Base-by-base conservation (phyloP, 208 protist genomes). In the Acanthamoeba sp. region DNA sequence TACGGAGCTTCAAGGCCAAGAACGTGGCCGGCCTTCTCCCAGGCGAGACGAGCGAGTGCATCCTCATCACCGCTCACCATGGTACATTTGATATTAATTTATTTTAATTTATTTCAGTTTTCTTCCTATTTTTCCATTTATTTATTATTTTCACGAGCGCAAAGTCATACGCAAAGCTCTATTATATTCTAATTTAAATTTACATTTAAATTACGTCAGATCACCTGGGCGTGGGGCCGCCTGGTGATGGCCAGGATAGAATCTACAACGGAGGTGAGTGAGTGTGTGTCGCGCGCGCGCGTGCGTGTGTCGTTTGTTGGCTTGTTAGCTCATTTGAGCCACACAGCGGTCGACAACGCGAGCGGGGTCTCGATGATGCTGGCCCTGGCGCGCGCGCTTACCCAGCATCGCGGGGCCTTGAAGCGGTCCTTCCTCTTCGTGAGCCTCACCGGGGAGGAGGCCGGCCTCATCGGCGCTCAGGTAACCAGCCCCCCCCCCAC, bases 391-490 rank as follows among this genome's bases (percentile, higher is more conserved):
- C 34, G 76, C 22, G 42, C 76, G 4, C 76, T 84, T 7, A 40
- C 76, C 14, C 18, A n/a, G 42, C 76, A 84, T 24, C 76, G 76
- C 10, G 40, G 12, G 24, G 27, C 18, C 16, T 32, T 45, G 6
- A 84, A 55, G 22, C 76, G 76, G 7, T 84, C 76, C 7, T 45
- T 84, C 42, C 42, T 84, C 36, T 84, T 84, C 27, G 42, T 84
- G 36, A 84, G 76, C 76, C 76, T 84, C 42, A 84, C 76, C 24
- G 76, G 76, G 6, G 76, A 84, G 24, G 76, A 84, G 76, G 76
- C 76, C 24, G 76, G 76, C 18, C 76, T 84, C 42, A 84, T 84
- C 76, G 76, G 76, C 40, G 76, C 76, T 16, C 34, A 84, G 76
- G 76, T 84, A 34, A 9, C 12, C 7, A 34, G n/a, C n/a, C n/a